phyloP scores from a whole-genome alignment of 2,329 filamentous ascomycete species.

The Monosporascus sp. region DNA sequence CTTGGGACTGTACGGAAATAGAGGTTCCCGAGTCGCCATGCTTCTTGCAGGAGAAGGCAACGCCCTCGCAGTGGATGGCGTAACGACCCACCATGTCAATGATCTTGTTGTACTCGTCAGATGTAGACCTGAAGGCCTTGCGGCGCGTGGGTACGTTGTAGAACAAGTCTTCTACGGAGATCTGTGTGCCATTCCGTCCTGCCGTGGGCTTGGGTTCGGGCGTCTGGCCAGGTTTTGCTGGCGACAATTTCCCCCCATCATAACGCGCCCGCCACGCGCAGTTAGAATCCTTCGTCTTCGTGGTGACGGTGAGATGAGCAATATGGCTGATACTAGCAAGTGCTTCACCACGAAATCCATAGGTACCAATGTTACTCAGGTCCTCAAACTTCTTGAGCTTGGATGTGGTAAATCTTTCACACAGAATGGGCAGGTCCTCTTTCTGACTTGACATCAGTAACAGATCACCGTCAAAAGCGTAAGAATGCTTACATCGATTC shows the following conservation, averaged over 20 bases:
- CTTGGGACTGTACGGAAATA: constrained; percentile 70
- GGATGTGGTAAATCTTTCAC: constrained; percentile 93
- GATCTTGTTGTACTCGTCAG: constrained; percentile 97
- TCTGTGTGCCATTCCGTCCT: constrained; percentile 85
- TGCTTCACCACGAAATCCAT: constrained; percentile 96
- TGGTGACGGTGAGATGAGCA: constrained; percentile 90
- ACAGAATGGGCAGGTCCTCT: constrained; percentile 87
- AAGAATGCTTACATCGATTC: constrained; percentile 68
- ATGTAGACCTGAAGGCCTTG: constrained; percentile 81
- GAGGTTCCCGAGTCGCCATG: constrained; percentile 81
- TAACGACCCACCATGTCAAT: constrained; percentile 92
- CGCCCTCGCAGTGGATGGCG: constrained; percentile 83
- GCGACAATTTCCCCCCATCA: constrained; percentile 71
- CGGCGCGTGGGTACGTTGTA: constrained; percentile 91
- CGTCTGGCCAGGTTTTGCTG: constrained; percentile 81
- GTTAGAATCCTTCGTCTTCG: constrained; percentile 80
- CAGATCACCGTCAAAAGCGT: neutral
- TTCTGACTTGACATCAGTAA: constrained; percentile 48
- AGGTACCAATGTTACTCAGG: constrained; percentile 81
- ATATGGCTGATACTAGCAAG: constrained; percentile 98
- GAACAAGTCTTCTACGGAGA: constrained; percentile 94
- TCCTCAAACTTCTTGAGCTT: constrained; percentile 95
- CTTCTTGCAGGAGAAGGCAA: constrained; percentile 96
- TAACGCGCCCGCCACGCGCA: constrained; percentile 91
- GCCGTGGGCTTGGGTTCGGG: constrained; percentile 83